Base-by-base conservation (phyloP, 2,329 filamentous ascomycete species). In the Colletotrichum abscissum region DNA sequence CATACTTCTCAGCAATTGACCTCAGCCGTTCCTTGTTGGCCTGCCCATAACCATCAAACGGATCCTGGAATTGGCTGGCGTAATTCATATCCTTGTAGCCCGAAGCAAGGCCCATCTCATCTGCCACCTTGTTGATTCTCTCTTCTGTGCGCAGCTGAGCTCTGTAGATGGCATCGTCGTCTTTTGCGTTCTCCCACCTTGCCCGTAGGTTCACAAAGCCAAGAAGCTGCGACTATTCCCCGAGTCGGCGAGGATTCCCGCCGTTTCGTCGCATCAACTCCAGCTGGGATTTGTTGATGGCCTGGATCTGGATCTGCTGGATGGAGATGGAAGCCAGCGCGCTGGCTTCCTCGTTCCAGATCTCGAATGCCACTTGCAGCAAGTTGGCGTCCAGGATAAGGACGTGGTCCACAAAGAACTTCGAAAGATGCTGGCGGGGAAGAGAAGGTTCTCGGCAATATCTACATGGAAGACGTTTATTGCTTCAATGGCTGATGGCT, bases 81-180 rank as follows among this genome's bases (percentile, higher is more conserved):
- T 88, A 88, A 75, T 88, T 87, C 60, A 85, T 80, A 75, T 87
- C 88, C 22, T 87, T 71, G 42, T 80, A 86, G 1, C 79, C 78
- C 64, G 83, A 79, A 52, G 81, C 77, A 0, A 84, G 73, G 0
- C 80, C 81, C 7, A 78, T 76, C n/a, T 78, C 75, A 55, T 78
- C 76, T 11, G 83, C 81, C 3, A 79, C 76, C 0, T 75, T 74
- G 14, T 80, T 76, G 12, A 76, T 76, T 0, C 78, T 76, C 22
- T 79, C 70, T 14, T 83, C 63, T 2, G 80, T 76, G 1, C 78
- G 78, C 14, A 77, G 74, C 5, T 76, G 76, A 4, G 77, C 76
- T 12, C 76, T 72, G 8, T 81, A 64, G 5, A 86, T 77, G 1
- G 73, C 69, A 24, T 79, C 76, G n/a, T 87, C 84, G 14, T 83